Evolutionary conservation across 1,284 basidiomycete species (phyloP).

Genomic region (Ceratobasidium sp.): DNA sequence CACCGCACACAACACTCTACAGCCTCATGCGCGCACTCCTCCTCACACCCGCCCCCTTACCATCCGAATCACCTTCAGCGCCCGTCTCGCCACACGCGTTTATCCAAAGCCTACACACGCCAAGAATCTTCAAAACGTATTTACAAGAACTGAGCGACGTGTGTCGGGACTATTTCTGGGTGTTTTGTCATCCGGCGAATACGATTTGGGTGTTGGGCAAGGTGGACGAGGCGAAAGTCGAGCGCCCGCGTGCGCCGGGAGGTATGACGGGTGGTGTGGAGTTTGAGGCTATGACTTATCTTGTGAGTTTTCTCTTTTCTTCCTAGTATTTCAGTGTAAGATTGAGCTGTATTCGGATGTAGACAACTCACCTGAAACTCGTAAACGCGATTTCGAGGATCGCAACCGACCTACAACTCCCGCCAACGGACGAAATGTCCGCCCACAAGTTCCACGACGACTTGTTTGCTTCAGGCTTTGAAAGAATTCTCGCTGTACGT

Average conservation of each 20-base stretch:
- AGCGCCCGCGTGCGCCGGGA: conserved; percentile 93
- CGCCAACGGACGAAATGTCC: conserved; percentile 77
- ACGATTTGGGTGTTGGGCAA: conserved; percentile 87
- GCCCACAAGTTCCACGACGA: conserved; percentile 86
- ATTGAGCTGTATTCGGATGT: conserved; percentile 26
- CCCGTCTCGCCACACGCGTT: conserved; percentile 88
- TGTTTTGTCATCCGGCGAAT: conserved; percentile 97
- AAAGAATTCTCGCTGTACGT: conserved; percentile 80
- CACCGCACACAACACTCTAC: conserved; percentile 78
- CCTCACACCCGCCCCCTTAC: conserved; percentile 80
- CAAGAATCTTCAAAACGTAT: conserved; percentile 92
- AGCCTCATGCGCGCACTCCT: conserved; percentile 78
- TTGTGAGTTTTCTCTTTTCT: conserved; percentile 68
- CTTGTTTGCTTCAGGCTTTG: conserved; percentile 89
- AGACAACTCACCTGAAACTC: conserved; percentile 89
- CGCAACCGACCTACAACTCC: conserved; percentile 73
- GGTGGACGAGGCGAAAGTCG: conserved; percentile 85
- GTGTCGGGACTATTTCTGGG: conserved; percentile 98
- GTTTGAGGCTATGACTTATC: conserved; percentile 96
- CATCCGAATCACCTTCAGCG: conserved; percentile 73
- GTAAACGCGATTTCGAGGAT: conserved; percentile 81
- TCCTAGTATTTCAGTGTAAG: not conserved
- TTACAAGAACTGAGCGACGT: conserved; percentile 90
- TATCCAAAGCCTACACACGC: conserved; percentile 85
- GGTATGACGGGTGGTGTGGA: conserved; percentile 99